These are phyloP conservation scores for Fragaria vesca DNA, from an alignment of 306 rosid genomes.

Conservation along the genomic window DNA sequence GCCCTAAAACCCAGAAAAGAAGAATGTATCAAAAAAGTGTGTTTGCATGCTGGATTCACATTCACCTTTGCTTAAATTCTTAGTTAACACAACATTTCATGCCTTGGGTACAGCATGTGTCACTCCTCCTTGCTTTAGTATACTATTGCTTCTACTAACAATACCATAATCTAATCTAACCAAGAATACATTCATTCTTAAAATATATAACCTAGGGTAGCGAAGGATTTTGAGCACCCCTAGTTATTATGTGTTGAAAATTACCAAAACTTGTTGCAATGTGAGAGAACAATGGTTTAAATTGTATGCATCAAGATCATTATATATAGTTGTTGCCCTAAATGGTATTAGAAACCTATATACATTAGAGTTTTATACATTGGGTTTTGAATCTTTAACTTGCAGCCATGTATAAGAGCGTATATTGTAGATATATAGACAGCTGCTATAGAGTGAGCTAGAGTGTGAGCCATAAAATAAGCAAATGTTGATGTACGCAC, in stretches of 20 bases:
- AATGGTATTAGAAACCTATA: slow-evolving; percentile 3
- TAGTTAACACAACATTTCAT: slow-evolving; percentile 35
- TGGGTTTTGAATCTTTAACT: slow-evolving; percentile 8
- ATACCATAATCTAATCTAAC: not conserved
- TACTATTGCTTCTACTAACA: slow-evolving; percentile 10
- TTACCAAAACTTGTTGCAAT: not conserved
- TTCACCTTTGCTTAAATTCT: slow-evolving; percentile 46
- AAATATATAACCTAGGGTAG: not conserved
- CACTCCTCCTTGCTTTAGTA: slow-evolving; percentile 21
- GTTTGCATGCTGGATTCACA: slow-evolving; percentile 54
- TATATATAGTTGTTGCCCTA: slow-evolving; percentile 8
- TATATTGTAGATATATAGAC: not conserved
- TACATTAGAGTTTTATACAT: not conserved
- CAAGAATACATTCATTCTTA: not conserved
- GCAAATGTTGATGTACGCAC: not conserved
- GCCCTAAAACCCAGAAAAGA: slow-evolving; percentile 58
- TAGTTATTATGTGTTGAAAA: not conserved
- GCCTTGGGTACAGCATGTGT: slow-evolving; percentile 43
- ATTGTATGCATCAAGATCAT: not conserved
- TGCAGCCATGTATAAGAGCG: not conserved
- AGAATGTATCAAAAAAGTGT: slow-evolving; percentile 30
- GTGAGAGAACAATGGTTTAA: not conserved
- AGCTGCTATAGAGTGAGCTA: slow-evolving; percentile 13
- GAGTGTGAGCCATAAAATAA: slow-evolving; percentile 10
- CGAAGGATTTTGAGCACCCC: not conserved